Evolutionary conservation across 2,329 filamentous ascomycete genomes (phyloP), one percentile per base, ranked within the genome.

Genomic region (Exutisphaerella laricina): DNA sequence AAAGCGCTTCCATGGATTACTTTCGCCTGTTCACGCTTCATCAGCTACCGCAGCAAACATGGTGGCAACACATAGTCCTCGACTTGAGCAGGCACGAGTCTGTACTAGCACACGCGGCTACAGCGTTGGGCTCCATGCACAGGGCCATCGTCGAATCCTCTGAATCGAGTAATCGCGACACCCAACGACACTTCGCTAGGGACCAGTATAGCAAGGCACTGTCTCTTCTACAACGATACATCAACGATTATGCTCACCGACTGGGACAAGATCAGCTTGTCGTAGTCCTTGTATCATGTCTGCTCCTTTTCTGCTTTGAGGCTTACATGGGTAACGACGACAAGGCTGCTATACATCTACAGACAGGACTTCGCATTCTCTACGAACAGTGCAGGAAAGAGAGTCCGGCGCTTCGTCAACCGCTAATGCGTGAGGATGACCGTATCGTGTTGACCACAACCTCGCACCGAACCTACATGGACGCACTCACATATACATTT

Each of bases 261-360:
- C 38, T 40, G 4, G 12, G 18, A 3, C 26, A 31, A 10, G 23
- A 33, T 9, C 29, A 40, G 29, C 28, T 31, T 7, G 47, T 44
- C 16, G 35, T 41, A 8, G 42, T 46, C 4, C 29, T 50, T 9
- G 18, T 39, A n/a, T 31, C 41, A 16, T 47, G 37, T 21, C 25
- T 50, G 29, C 33, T 50, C 4, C 37, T 50, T 13, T 50, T 50
- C 33, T 46, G 38, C 25, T 46, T 50, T 16, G 47, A 50, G 13
- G 32, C 43, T 5, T 31, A 44, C 8, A 22, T 33, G 16, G 44
- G 47, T 4, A 35, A 41, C 6, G 47, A 50, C 23, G 33, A 43
- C 14, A 16, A 43, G 13, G 36, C 47, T 9, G 29, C 20, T n/a
- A 40, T 42, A 7, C 47, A 50, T 18, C 17, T 50, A 9, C 34